These are phyloP conservation scores for Penicillium brasilianum DNA, from an alignment of 2,329 filamentous ascomycete genomes.

Conservation along the genomic window DNA sequence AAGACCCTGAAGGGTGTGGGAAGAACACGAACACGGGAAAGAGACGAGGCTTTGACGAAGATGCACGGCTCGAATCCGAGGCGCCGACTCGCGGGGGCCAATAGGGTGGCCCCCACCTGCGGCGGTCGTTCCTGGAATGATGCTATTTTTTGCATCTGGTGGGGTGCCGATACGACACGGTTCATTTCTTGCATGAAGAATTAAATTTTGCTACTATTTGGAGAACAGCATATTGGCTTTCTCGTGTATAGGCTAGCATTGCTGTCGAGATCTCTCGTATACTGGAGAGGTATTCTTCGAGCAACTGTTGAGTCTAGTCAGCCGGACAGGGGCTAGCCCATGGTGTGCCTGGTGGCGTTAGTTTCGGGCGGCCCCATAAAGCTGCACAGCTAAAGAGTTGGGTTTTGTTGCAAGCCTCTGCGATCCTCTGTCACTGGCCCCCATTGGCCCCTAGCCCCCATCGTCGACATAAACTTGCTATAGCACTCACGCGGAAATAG, in stretches of 20 bases:
- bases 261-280: not conserved
- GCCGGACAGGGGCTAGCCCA: not conserved
- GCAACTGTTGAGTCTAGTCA: not conserved
- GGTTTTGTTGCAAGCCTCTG: not conserved
- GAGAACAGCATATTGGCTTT: not conserved
- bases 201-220: not conserved
- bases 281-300: too few relatives aligned
- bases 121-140: not conserved
- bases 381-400: not conserved
- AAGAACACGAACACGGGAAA: not conserved
- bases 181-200: not conserved
- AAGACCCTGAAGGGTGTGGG: not conserved
- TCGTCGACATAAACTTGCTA: not conserved
- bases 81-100: not conserved
- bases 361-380: not conserved
- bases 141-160: slow-evolving; percentile 3
- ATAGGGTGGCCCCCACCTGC: slow-evolving; percentile 1
- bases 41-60: not conserved
- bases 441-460: not conserved
- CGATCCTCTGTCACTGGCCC: not conserved
- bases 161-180: not conserved
- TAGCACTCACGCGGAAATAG: not conserved
- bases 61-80: not conserved
- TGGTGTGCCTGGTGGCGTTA: slow-evolving; percentile 1
- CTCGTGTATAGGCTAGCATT: not conserved